Evolutionary conservation across 768 basidiomycete species (phyloP).

Genomic region (Suillus subluteus): DNA sequence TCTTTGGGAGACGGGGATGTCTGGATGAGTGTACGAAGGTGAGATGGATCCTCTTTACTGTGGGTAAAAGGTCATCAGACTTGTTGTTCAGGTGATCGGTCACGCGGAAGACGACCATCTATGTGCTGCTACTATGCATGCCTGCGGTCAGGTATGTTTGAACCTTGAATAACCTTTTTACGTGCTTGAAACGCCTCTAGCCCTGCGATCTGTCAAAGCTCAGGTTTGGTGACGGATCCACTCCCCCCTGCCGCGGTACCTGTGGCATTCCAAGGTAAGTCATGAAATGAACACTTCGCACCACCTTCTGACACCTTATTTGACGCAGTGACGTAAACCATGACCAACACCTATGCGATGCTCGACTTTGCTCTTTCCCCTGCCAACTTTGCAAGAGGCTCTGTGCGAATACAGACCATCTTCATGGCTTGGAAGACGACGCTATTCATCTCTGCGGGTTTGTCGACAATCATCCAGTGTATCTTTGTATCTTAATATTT

Average conservation of each 20-base stretch:
- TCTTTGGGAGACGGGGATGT: slow-evolving; percentile 53
- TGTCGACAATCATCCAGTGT: slow-evolving; percentile 17
- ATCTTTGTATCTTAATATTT: background rate
- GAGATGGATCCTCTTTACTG: background rate
- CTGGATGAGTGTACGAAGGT: slow-evolving; percentile 58
- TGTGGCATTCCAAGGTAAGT: slow-evolving; percentile 50
- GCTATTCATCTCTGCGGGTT: slow-evolving; percentile 63
- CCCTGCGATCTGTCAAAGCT: slow-evolving; percentile 44
- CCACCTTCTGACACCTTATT: background rate
- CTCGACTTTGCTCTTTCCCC: slow-evolving; percentile 52
- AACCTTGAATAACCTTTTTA: rapidly evolving
- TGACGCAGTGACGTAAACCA: slow-evolving; percentile 47
- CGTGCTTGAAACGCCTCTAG: slow-evolving; percentile 27
- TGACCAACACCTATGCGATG: slow-evolving; percentile 51
- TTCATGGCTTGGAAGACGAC: slow-evolving; percentile 49
- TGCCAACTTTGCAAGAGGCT: slow-evolving; percentile 61
- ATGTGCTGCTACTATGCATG: slow-evolving; percentile 56
- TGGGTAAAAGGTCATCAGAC: background rate
- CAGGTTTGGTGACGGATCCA: slow-evolving; percentile 28
- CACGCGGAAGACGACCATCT: slow-evolving; percentile 54
- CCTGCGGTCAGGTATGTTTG: slow-evolving; percentile 52
- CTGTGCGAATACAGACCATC: slow-evolving; percentile 50
- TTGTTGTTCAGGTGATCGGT: slow-evolving; percentile 41
- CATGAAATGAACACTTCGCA: background rate
- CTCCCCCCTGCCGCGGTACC: slow-evolving; percentile 44